phyloP scores from a whole-genome alignment of 768 basidiomycete species.

The Suillus tomentosus region DNA sequence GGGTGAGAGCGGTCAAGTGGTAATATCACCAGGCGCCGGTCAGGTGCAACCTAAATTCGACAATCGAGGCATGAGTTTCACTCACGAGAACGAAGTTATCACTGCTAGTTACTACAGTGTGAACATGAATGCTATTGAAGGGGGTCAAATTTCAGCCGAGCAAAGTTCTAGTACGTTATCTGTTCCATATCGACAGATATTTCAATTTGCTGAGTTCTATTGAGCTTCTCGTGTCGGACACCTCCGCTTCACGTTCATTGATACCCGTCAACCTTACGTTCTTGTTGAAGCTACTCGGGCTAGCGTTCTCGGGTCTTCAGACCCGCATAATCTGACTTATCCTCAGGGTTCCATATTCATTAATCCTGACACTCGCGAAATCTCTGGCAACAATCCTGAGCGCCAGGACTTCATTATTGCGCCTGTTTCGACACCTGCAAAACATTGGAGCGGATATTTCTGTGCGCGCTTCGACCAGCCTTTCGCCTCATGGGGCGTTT shows the following conservation, averaged over 20 bases:
- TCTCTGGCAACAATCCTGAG: conserved; percentile 66
- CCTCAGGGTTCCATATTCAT: conserved; percentile 56
- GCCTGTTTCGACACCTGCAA: conserved; percentile 47
- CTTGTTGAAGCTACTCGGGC: conserved; percentile 68
- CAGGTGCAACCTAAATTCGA: conserved; percentile 56
- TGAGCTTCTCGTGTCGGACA: conserved; percentile 77
- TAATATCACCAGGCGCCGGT: conserved; percentile 59
- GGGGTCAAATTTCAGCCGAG: conserved; percentile 55
- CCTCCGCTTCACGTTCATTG: conserved; percentile 65
- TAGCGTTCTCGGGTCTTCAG: conserved; percentile 56
- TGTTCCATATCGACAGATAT: neutral
- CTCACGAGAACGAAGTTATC: conserved; percentile 53
- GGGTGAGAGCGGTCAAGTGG: conserved; percentile 72
- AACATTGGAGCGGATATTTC: conserved; percentile 47
- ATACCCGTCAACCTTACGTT: conserved; percentile 52
- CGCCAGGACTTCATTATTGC: conserved; percentile 72
- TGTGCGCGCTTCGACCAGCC: conserved; percentile 58
- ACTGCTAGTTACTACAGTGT: conserved; percentile 60
- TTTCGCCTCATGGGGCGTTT: conserved; percentile 49
- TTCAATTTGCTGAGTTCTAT: neutral
- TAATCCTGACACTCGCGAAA: conserved; percentile 44
- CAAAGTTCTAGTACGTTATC: conserved; percentile 59
- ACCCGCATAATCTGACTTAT: conserved; percentile 49
- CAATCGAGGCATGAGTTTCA: conserved; percentile 56
- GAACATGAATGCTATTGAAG: conserved; percentile 51